These are phyloP conservation scores for Naganishia onofrii DNA, from an alignment of 768 basidiomycete genomes.

Conservation along the genomic window DNA sequence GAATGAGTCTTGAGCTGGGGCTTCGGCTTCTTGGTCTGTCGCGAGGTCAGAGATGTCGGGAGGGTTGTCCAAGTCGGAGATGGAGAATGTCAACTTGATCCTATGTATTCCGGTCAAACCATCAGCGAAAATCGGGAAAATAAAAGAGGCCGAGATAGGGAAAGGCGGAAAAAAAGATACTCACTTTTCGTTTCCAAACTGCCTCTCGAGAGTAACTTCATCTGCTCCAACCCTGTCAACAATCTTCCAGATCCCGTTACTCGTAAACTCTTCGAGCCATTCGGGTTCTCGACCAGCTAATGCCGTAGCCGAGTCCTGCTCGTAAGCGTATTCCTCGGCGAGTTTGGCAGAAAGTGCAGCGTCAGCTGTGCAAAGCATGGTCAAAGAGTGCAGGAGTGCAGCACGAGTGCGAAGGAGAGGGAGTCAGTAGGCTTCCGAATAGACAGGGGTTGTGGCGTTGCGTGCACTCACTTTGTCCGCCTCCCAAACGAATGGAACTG, in stretches of 20 bases:
- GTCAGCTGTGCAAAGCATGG: conserved; percentile 69
- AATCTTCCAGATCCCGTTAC: conserved; percentile 76
- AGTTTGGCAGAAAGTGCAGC: conserved; percentile 71
- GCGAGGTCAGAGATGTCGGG: conserved; percentile 48
- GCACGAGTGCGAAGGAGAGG: background rate
- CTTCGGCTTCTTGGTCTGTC: conserved; percentile 47
- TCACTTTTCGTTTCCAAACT: conserved; percentile 85
- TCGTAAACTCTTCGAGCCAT: conserved; percentile 72
- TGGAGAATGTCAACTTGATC: conserved; percentile 86
- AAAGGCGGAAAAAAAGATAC: conserved; percentile 37
- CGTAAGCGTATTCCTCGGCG: conserved; percentile 78
- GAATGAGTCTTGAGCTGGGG: conserved; percentile 54
- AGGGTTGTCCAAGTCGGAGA: conserved; percentile 71
- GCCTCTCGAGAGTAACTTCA: conserved; percentile 75
- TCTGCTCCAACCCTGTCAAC: conserved; percentile 69
- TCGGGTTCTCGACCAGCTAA: conserved; percentile 60
- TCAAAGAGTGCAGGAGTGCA: background rate
- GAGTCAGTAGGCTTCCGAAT: background rate
- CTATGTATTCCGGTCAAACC: no score
- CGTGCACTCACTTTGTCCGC: conserved; percentile 42
- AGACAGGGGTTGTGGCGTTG: background rate
- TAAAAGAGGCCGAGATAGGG: no score
- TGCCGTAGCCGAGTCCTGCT: conserved; percentile 62
- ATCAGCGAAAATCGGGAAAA: no score
- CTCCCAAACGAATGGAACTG: conserved; percentile 39